Percentiles rank a stretch among this genome's conserved stretches.
Evolutionary conservation across 257 asterid species (phyloP).

Genomic region (Jaltomata sinuosa): DNA sequence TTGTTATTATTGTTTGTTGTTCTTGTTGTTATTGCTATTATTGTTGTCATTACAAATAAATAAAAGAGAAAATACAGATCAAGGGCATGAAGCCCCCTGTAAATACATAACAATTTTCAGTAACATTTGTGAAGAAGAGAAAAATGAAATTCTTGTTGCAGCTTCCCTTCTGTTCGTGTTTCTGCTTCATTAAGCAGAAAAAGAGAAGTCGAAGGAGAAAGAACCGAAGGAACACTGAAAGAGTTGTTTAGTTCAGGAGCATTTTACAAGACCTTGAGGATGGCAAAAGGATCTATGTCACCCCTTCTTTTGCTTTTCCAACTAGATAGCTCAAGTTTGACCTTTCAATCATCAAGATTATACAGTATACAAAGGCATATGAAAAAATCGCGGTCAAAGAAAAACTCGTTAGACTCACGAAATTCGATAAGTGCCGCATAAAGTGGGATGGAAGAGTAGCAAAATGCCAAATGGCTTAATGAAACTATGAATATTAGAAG

Average conservation of each 20-base stretch:
- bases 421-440: too few species aligned
- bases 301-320: background rate
- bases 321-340: too few species aligned
- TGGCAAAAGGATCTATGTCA: background rate
- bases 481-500: too few species aligned
- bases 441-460: too few species aligned
- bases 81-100: background rate
- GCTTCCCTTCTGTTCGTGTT: constrained; percentile 48
- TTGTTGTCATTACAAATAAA: too few species aligned
- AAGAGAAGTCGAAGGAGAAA: constrained; percentile 16
- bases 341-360: background rate
- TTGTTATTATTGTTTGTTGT: too few species aligned
- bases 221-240: constrained; percentile 15
- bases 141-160: constrained; percentile 36
- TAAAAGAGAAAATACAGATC: background rate
- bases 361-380: too few species aligned
- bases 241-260: background rate
- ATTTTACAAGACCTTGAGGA: background rate
- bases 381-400: too few species aligned
- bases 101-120: constrained; percentile 10
- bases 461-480: too few species aligned
- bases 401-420: too few species aligned
- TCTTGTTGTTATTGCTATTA: too few species aligned
- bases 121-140: background rate
- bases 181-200: constrained; percentile 50